A percentile compares a stretch with the other conserved stretches of the same genome.
These are phyloP conservation scores for Xylaria bambusicola DNA, from an alignment of 495 filamentous ascomycete genomes.

Conservation along the genomic window DNA sequence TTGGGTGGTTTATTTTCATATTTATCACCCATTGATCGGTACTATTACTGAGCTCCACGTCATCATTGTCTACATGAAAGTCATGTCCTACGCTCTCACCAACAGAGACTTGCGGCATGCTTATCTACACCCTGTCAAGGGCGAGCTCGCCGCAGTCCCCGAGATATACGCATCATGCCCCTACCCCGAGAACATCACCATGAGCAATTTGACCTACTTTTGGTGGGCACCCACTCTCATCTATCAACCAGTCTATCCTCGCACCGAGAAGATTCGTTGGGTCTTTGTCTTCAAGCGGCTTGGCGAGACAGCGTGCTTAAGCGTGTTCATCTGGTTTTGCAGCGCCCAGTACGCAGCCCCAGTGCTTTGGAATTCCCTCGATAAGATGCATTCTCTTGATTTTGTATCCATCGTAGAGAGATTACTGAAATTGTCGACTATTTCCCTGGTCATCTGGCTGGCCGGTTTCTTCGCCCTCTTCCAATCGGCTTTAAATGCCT, in stretches of 20 bases:
- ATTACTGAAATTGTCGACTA: conserved; percentile 90
- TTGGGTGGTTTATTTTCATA: conserved; percentile 79
- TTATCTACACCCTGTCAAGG: conserved; percentile 67
- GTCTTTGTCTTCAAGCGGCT: conserved; percentile 80
- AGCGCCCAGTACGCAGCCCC: conserved; percentile 92
- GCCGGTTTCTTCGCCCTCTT: conserved; percentile 96
- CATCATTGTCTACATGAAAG: conserved; percentile 94
- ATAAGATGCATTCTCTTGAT: conserved; percentile 80
- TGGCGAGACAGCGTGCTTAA: conserved; percentile 70
- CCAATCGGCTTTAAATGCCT: conserved; percentile 82
- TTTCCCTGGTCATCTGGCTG: conserved; percentile 92
- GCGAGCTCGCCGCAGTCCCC: conserved; percentile 63
- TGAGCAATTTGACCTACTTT: conserved; percentile 85
- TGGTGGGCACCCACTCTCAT: conserved; percentile 97
- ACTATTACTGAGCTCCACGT: conserved; percentile 89
- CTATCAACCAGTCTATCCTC: conserved; percentile 95
- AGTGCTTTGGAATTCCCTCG: conserved; percentile 81
- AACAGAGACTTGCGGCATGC: conserved; percentile 94
- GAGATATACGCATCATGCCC: conserved; percentile 80
- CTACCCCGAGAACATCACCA: conserved; percentile 87
- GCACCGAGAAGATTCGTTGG: conserved; percentile 76
- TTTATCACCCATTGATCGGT: conserved; percentile 91
- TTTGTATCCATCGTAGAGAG: conserved; percentile 82
- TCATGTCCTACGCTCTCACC: conserved; percentile 91
- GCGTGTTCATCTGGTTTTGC: conserved; percentile 89